Evolutionary conservation across 345 rosid genomes (phyloP).

Genomic region (Draba incana): DNA sequence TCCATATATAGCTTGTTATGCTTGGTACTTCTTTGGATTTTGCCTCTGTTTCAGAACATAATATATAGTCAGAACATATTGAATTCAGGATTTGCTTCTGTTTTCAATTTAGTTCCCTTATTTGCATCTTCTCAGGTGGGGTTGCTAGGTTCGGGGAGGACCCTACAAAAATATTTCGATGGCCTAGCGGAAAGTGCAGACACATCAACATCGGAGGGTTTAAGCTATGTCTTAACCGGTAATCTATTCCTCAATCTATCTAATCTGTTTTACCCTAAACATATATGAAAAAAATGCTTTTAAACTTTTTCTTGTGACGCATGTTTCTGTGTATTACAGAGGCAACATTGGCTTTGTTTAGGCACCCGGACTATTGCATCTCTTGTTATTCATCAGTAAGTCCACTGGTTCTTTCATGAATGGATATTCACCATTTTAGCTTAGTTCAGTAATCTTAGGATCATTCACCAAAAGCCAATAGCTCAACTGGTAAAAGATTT

Average conservation of each 20-base stretch:
- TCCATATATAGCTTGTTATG: too few species aligned
- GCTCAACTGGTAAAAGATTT: too few species aligned
- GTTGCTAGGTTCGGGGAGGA: constrained; percentile 77
- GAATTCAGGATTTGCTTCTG: background rate
- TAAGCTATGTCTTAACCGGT: constrained; percentile 88
- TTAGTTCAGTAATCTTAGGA: constrained; percentile 3
- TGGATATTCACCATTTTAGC: background rate
- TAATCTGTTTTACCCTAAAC: too few species aligned
- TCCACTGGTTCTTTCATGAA: background rate
- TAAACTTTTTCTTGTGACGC: background rate
- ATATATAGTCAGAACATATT: too few species aligned
- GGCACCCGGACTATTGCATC: constrained; percentile 96
- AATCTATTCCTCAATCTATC: constrained; percentile 10
- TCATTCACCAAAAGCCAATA: too few species aligned
- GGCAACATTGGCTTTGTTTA: constrained; percentile 81
- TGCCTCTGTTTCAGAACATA: too few species aligned
- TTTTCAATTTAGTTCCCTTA: too few species aligned
- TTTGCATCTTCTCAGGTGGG: constrained; percentile 61
- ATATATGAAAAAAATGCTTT: background rate
- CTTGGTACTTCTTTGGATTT: too few species aligned
- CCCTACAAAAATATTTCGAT: constrained; percentile 83
- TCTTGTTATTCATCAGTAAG: constrained; percentile 94
- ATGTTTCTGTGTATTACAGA: constrained; percentile 55
- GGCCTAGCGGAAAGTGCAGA: constrained; percentile 81
- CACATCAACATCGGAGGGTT: constrained; percentile 86